Evolutionary conservation across 2,329 filamentous ascomycete species (phyloP).

Genomic region (Aspergillus sp.): DNA sequence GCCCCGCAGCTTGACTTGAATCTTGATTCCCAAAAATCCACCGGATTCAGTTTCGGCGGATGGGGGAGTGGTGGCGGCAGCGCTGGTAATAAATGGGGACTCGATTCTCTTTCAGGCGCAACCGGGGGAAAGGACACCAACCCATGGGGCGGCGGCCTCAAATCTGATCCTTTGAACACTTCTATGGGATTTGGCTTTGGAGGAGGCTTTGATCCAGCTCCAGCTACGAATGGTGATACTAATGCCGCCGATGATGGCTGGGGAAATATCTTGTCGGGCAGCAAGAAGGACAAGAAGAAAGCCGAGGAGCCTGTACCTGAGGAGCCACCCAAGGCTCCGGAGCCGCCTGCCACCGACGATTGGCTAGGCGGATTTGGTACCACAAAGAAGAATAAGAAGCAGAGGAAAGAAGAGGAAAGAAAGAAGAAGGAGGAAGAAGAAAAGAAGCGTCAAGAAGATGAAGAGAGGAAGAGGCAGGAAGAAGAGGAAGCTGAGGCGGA

Average conservation of each 20-base stretch:
- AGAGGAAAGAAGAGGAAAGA: slow-evolving; percentile 24
- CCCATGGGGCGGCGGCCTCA: slow-evolving; percentile 40
- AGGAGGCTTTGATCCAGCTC: slow-evolving; percentile 33
- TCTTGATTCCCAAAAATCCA: slow-evolving; percentile 48
- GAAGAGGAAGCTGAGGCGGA: slow-evolving; percentile 35
- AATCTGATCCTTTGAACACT: slow-evolving; percentile 38
- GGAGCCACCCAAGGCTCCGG: slow-evolving; percentile 28
- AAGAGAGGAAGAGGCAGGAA: slow-evolving; percentile 46
- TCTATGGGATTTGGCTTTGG: slow-evolving; percentile 45
- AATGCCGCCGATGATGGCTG: slow-evolving; percentile 41
- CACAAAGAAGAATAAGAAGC: slow-evolving; percentile 46
- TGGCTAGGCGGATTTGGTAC: slow-evolving; percentile 31
- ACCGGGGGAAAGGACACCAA: slow-evolving; percentile 38
- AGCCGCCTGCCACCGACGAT: slow-evolving; percentile 31
- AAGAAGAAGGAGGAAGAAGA: slow-evolving; percentile 20
- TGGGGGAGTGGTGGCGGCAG: slow-evolving; percentile 62
- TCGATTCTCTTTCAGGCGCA: slow-evolving; percentile 37
- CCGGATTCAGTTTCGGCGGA: slow-evolving; percentile 50
- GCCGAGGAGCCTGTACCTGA: slow-evolving; percentile 20
- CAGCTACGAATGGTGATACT: slow-evolving; percentile 44
- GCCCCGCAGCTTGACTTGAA: slow-evolving; percentile 59
- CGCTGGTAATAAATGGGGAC: slow-evolving; percentile 50
- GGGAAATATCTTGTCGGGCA: slow-evolving; percentile 32
- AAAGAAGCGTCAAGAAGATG: slow-evolving; percentile 43
- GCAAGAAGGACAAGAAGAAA: slow-evolving; percentile 45